A percentile compares a stretch with the other conserved stretches of the same genome.
Evolutionary conservation across 257 asterid species (phyloP).

Genomic region (Solanum stenotomum): DNA sequence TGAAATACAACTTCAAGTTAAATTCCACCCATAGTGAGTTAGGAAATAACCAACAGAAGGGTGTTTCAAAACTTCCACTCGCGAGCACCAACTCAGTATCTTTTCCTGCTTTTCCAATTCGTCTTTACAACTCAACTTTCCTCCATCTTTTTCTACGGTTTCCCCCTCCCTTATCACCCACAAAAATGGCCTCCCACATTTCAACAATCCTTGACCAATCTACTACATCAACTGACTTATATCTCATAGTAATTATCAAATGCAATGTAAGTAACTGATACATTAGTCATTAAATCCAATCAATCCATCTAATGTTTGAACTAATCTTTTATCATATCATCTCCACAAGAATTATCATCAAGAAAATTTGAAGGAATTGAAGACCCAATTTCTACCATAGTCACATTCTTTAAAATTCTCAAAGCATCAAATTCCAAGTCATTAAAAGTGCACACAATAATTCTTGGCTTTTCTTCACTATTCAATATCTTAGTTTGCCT

Average conservation of each 20-base stretch:
- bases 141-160: background rate
- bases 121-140: conserved; percentile 5
- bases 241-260: background rate
- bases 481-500: background rate
- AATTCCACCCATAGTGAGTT: conserved; percentile 37
- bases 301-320: background rate
- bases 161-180: too few species aligned
- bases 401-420: background rate
- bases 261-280: conserved; percentile 7
- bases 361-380: background rate
- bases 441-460: too few species aligned
- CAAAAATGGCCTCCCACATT: background rate
- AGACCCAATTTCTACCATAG: conserved; percentile 3
- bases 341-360: background rate
- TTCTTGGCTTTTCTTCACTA: background rate
- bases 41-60: background rate
- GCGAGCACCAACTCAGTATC: conserved; percentile 16
- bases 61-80: conserved; percentile 1
- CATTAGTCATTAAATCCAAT: background rate
- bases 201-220: background rate
- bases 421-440: background rate
- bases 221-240: background rate
- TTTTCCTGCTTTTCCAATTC: conserved; percentile 6
- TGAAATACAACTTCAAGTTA: background rate
- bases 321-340: background rate